Percentiles rank a stretch among this genome's conserved stretches.
Evolutionary conservation across 495 filamentous ascomycete species (phyloP).

Genomic region (Aspergillus mulundensis): DNA sequence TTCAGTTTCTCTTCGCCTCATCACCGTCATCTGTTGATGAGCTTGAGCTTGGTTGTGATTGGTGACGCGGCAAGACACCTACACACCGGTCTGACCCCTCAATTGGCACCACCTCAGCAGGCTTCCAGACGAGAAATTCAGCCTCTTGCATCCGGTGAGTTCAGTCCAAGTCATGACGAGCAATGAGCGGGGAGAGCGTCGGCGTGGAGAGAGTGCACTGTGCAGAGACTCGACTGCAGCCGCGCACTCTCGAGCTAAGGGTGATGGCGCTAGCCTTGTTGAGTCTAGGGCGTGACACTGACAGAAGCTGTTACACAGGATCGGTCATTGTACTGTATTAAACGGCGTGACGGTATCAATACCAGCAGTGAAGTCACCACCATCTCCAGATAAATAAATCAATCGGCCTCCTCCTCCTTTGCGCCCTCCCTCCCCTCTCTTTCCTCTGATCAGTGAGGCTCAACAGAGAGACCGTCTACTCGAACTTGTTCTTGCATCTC

Average conservation of each 20-base stretch:
- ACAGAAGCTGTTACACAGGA: slow-evolving; percentile 11
- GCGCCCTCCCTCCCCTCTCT: slow-evolving; percentile 13
- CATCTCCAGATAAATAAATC: slow-evolving; percentile 13
- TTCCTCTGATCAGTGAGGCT: slow-evolving; percentile 11
- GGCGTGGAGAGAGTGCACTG: neutral
- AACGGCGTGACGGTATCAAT: slow-evolving; percentile 7
- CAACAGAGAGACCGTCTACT: slow-evolving; percentile 1
- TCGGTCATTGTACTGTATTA: slow-evolving; percentile 4
- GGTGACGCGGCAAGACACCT: neutral
- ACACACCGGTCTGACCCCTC: neutral
- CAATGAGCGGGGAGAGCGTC: slow-evolving; percentile 3
- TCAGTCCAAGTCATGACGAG: neutral
- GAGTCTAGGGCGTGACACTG: slow-evolving; percentile 13
- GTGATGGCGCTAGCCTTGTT: slow-evolving; percentile 10
- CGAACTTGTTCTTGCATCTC: slow-evolving; percentile 2
- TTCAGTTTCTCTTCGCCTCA: slow-evolving; percentile 2
- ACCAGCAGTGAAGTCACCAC: slow-evolving; percentile 10
- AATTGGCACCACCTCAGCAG: neutral
- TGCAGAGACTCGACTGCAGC: slow-evolving; percentile 4
- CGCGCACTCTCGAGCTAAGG: slow-evolving; percentile 15
- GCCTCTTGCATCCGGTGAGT: slow-evolving; percentile 7
- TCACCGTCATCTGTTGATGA: slow-evolving; percentile 1
- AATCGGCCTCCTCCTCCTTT: slow-evolving; percentile 3
- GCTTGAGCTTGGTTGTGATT: neutral
- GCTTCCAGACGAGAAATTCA: neutral